Percentiles rank a stretch among this genome's conserved stretches.
Conservation (phyloP, 2,329 filamentous ascomycete species). For the Colletotrichum siamense region DNA sequence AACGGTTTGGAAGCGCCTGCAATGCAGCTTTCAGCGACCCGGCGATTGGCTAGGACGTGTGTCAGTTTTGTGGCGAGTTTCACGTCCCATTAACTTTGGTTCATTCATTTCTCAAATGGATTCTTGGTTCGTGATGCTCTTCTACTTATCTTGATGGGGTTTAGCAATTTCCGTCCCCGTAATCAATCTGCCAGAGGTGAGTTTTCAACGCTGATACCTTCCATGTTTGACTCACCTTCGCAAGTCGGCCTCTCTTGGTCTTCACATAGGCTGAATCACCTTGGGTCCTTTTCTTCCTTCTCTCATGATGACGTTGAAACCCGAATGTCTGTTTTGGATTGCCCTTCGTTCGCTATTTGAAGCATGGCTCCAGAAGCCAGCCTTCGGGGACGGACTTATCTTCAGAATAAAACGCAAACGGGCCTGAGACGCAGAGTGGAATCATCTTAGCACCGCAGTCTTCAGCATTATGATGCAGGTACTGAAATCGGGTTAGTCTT, state of each 20-base stretch:
- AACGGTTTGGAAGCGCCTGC: not conserved
- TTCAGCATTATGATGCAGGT: not conserved
- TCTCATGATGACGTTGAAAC: not conserved
- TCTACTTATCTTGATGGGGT: not conserved
- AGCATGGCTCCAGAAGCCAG: not conserved
- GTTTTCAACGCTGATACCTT: not conserved
- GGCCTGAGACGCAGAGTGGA: not conserved
- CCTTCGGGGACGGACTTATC: not conserved
- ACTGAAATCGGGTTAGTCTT: not conserved
- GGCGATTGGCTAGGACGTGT: not conserved
- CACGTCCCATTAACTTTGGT: not conserved
- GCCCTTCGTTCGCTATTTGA: not conserved
- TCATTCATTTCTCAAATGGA: not conserved
- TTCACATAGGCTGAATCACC: not conserved
- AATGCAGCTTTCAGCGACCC: not conserved
- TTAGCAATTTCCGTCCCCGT: not conserved
- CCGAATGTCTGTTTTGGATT: not conserved
- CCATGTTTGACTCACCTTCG: not conserved
- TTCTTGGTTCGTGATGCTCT: not conserved
- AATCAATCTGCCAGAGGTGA: not conserved
- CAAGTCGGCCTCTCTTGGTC: not conserved
- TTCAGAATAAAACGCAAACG: not conserved
- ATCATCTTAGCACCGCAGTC: not conserved
- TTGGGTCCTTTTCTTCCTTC: not conserved
- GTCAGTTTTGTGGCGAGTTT: not conserved